A percentile compares a stretch with the other conserved stretches of the same genome.
Evolutionary conservation across 2,329 filamentous ascomycete species (phyloP).

Genomic region (Zasmidium citrigriseum): DNA sequence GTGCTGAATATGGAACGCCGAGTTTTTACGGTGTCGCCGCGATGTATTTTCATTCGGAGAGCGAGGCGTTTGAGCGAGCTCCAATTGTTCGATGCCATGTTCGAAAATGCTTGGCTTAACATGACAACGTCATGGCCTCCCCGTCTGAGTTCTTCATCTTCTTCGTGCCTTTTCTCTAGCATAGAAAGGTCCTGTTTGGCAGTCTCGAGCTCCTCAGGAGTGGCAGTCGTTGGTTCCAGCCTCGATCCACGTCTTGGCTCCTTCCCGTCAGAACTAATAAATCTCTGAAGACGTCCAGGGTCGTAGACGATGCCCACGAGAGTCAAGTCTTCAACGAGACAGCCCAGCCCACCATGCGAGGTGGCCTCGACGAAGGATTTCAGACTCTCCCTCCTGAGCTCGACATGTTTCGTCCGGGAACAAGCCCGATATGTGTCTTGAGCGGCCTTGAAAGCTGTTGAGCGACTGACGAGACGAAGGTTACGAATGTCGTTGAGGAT

Average conservation of each 20-base stretch:
- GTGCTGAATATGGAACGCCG: neutral
- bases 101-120: neutral
- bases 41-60: neutral
- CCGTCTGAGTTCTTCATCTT: neutral
- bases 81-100: neutral
- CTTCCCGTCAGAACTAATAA: no score
- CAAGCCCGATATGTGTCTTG: slow-evolving; percentile 11
- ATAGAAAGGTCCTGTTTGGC: no score
- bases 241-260: no score
- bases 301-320: slow-evolving; percentile 12
- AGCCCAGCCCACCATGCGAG: slow-evolving; percentile 3
- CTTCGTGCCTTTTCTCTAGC: no score
- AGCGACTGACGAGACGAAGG: slow-evolving; percentile 13
- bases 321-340: slow-evolving; percentile 10
- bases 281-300: no score
- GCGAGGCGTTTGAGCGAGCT: neutral
- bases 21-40: neutral
- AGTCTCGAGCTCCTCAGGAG: no score
- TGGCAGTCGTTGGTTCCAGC: no score
- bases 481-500: slow-evolving; percentile 6
- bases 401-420: slow-evolving; percentile 9
- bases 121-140: neutral
- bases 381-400: neutral
- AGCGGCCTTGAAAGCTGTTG: slow-evolving; percentile 6
- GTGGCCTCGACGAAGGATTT: slow-evolving; percentile 7